Evolutionary conservation across 1,139 yeast genomes (phyloP).

Genomic region (Suhomyces wounanorum): DNA sequence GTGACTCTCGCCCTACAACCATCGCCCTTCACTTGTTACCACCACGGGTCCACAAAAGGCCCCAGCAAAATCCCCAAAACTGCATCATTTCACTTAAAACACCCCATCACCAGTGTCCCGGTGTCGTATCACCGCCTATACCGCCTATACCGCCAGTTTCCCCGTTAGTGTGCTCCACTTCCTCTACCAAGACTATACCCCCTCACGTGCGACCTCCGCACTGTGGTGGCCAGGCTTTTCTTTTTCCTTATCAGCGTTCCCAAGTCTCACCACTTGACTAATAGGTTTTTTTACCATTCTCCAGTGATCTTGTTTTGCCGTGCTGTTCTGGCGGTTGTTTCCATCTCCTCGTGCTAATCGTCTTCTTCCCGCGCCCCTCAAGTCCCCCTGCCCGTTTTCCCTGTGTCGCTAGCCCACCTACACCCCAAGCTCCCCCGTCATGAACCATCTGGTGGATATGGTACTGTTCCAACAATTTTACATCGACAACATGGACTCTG

Average conservation of each 20-base stretch:
- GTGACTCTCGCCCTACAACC: background rate
- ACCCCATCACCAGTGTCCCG: background rate
- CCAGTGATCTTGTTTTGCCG: background rate
- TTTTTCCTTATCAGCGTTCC: conserved; percentile 12
- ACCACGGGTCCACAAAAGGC: background rate
- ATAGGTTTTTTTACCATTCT: conserved; percentile 2
- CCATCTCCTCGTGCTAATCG: background rate
- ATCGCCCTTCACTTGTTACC: background rate
- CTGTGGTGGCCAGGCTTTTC: conserved; percentile 13
- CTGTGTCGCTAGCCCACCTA: background rate
- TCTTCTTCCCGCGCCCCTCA: background rate
- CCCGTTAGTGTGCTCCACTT: background rate
- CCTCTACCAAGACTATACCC: background rate
- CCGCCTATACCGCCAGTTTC: background rate
- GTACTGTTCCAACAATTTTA: conserved; percentile 11
- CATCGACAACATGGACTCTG: conserved; percentile 8
- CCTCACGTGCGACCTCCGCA: conserved; percentile 11
- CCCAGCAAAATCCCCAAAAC: background rate
- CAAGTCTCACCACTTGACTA: conserved; percentile 10
- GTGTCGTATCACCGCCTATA: background rate
- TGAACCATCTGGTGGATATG: conserved; percentile 10
- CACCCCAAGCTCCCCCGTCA: conserved; percentile 1
- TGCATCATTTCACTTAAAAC: background rate
- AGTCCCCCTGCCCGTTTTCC: conserved; percentile 1
- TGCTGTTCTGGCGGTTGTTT: background rate